Percentiles rank a stretch among this genome's conserved stretches.
These are phyloP conservation scores for Fraxinus baroniana DNA, from an alignment of 305 asterid species.

Conservation along the genomic window DNA sequence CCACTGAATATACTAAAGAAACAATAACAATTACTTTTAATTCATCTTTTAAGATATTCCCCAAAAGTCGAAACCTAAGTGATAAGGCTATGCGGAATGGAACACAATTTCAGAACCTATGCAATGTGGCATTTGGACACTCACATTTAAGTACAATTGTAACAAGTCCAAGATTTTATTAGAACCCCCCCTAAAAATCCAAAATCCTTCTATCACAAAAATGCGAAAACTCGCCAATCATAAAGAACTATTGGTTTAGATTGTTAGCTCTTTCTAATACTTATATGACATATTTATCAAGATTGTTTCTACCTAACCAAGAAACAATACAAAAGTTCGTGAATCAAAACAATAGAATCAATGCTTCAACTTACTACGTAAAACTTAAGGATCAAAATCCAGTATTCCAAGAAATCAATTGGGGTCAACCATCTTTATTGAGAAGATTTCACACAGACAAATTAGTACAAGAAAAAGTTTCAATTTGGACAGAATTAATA, in stretches of 20 bases:
- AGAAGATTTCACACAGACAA: neutral
- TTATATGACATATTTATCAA: neutral
- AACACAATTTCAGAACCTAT: neutral
- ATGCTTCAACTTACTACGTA: neutral
- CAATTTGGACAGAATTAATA: neutral
- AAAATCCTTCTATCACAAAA: neutral
- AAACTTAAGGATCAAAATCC: neutral
- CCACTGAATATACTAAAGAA: neutral
- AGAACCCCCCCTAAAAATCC: neutral
- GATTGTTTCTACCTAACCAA: constrained; percentile 13
- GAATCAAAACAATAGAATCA: neutral
- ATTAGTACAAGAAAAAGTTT: neutral
- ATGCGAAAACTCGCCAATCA: neutral
- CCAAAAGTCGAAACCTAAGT: neutral
- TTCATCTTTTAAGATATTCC: neutral
- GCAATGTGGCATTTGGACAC: constrained; percentile 1
- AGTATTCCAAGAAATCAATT: neutral
- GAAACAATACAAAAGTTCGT: neutral
- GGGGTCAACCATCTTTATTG: neutral
- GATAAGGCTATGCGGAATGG: neutral
- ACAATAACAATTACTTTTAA: neutral
- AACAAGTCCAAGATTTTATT: neutral
- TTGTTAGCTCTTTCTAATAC: neutral
- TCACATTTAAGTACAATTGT: neutral
- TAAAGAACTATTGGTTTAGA: neutral